Evolutionary conservation across 2,329 filamentous ascomycete genomes (phyloP), one percentile per base, ranked within the genome.

Genomic region (Elsinoe perseae): DNA sequence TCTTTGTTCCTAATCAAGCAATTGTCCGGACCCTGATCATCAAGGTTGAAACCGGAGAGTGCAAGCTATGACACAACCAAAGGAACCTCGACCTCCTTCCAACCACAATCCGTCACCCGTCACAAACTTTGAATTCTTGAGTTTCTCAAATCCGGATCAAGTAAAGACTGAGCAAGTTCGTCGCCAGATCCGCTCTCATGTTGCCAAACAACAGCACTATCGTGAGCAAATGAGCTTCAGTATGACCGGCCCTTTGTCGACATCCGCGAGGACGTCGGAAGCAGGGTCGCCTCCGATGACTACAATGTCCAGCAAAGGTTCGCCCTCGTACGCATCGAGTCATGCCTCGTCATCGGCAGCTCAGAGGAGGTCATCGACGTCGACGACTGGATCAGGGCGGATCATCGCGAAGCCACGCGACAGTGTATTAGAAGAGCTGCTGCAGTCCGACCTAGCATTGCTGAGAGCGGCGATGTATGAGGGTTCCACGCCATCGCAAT

Each of bases 171-270:
- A 64, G 54, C 43, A 60, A 59, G 59, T 64, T 5, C 64, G 68
- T 18, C 61, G 65, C 21, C 63, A 64, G 21, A 66, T 69, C 48
- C 65, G 68, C 34, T 69, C 66, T 42, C 67, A 69, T 64, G 68
- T 66, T 50, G 65, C 64, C 7, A 60, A 60, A 38, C 64, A 65
- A 57, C 64, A 66, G 38, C 64, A 66, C 55, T 62, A 63, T 25
- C 61, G 60, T 25, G 57, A 66, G 40, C 62, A 64, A 32, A 59
- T 61, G 9, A 53, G 60, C 18, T 58, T 44, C 20, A 44, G 23
- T 25, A 44, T 44, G 40, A 18, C 40, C 4, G 21, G 20, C 25
- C 9, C 40, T 21, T 44, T 21, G 9, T 18, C 40, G 2, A 6
- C 20, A 44, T 25, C 61, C 12, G 58, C 60, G 30, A 59, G 61